These are phyloP conservation scores for Desmodesmus armatus DNA, from an alignment of 139 green algal species.

Conservation along the genomic window DNA sequence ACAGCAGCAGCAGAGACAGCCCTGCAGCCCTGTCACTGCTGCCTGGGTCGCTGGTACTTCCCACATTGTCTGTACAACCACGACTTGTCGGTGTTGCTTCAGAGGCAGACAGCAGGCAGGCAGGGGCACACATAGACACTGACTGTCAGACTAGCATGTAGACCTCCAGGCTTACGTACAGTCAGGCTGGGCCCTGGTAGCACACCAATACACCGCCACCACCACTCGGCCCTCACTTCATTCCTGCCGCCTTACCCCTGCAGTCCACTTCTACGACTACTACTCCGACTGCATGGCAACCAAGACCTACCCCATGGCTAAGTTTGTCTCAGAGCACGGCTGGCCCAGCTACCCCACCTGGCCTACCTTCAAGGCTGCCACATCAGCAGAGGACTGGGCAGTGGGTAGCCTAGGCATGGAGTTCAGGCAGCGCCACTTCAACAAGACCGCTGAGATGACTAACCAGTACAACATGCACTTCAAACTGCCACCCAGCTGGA, in stretches of 20 bases:
- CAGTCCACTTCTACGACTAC: slow-evolving; percentile 49
- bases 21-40: no score
- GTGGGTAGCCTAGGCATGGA: slow-evolving; percentile 34
- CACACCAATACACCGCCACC: no score
- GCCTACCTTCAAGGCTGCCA: slow-evolving; percentile 43
- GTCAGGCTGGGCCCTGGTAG: no score
- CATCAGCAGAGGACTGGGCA: slow-evolving; percentile 25
- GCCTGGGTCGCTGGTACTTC: no score
- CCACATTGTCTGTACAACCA: no score
- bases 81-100: no score
- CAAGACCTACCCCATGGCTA: slow-evolving; percentile 45
- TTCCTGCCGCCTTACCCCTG: not conserved
- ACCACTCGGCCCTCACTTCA: no score
- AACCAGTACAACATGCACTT: slow-evolving; percentile 48
- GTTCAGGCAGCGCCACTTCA: slow-evolving; percentile 48
- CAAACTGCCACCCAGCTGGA: slow-evolving; percentile 30
- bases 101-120: no score
- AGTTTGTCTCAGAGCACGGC: slow-evolving; percentile 48
- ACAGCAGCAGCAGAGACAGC: no score
- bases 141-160: no score
- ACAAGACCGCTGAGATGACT: slow-evolving; percentile 47
- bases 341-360: slow-evolving; percentile 45
- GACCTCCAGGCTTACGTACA: no score
- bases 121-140: no score
- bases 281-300: slow-evolving; percentile 39